Evolutionary conservation across 176 grass and related monocot genomes (phyloP).

Genomic region (Pontederia crassipes): DNA sequence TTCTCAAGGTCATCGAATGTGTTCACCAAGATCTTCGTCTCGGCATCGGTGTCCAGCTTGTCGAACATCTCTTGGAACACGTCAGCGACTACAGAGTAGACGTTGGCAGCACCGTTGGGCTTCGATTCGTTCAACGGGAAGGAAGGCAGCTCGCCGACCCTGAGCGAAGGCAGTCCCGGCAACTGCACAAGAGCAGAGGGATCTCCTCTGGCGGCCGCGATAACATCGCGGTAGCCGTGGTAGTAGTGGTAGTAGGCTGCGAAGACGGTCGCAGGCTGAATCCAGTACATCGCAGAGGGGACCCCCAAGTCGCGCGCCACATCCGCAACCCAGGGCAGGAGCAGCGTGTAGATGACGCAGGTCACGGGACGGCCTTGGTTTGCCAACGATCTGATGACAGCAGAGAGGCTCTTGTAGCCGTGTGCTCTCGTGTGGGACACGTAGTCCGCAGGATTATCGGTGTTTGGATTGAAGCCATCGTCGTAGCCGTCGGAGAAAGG

Average conservation of each 20-base stretch:
- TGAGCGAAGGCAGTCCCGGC: conserved; percentile 28
- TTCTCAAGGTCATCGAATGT: conserved; percentile 32
- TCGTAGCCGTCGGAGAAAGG: conserved; percentile 12
- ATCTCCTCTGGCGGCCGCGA: conserved; percentile 24
- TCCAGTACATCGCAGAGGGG: conserved; percentile 32
- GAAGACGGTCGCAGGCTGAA: conserved; percentile 39
- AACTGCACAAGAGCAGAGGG: conserved; percentile 28
- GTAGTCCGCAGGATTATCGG: neutral
- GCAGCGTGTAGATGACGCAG: conserved; percentile 31
- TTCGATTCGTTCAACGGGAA: conserved; percentile 11
- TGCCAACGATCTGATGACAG: conserved; percentile 26
- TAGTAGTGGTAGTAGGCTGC: conserved; percentile 48
- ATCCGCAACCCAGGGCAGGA: conserved; percentile 27
- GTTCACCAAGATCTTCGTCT: conserved; percentile 33
- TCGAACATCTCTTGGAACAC: conserved; percentile 1
- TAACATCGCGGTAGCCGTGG: conserved; percentile 29
- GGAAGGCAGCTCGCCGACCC: conserved; percentile 33
- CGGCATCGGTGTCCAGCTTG: neutral
- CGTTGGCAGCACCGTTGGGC: neutral
- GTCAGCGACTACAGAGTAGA: neutral
- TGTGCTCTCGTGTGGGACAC: neutral
- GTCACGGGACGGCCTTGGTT: conserved; percentile 37
- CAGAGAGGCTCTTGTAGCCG: conserved; percentile 10
- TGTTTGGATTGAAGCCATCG: conserved; percentile 16
- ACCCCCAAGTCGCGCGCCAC: conserved; percentile 20